Base-by-base conservation (phyloP, 306 rosid genomes). In the Medicago arabica region DNA sequence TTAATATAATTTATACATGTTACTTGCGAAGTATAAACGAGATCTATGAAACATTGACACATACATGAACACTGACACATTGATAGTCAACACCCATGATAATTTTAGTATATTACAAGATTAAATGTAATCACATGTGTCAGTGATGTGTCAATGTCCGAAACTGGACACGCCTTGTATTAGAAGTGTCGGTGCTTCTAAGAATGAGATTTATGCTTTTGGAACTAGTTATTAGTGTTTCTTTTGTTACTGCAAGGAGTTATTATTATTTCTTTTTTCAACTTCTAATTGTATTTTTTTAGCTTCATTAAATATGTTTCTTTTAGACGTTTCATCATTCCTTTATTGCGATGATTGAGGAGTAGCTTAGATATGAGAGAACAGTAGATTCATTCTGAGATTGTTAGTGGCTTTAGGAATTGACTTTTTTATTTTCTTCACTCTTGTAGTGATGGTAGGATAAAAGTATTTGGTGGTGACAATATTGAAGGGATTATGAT, bases 391-490 rank as follows among this genome's bases (percentile, higher is more conserved):
- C 31, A 7, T 43, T 2, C 38, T 9, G 71, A 78, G 54, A 55
- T 47, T 57, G 31, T 59, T 71, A 21, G 59, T 36, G 80, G 58
- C 58, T 19, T 79, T 75, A 18, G 74, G 36, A 55, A 71, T 77
- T 79, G 78, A 82, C 60, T 59, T 57, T 5, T 9, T n/a, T 18
- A 39, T 67, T 75, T 70, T 66, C 63, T 84, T 80, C 69, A 10
- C 77, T 71, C 68, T 69, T 84, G 89, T 81, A 93, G 98, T 74
- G 97, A 93, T 86, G 98, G 98, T 19, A 86, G 92, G 85, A 91
- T 93, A 84, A 93, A 93, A 85, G 89, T 93, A 67, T 84, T 89
- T 49, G 98, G 97, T 65, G 93, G 92, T 47, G 88, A 88, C 81
- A 84, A 80, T 72, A 84, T 93, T 76, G 96, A 93, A 87, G 98